phyloP scores from a whole-genome alignment of 768 basidiomycete genomes.

The Mycena floridula region DNA sequence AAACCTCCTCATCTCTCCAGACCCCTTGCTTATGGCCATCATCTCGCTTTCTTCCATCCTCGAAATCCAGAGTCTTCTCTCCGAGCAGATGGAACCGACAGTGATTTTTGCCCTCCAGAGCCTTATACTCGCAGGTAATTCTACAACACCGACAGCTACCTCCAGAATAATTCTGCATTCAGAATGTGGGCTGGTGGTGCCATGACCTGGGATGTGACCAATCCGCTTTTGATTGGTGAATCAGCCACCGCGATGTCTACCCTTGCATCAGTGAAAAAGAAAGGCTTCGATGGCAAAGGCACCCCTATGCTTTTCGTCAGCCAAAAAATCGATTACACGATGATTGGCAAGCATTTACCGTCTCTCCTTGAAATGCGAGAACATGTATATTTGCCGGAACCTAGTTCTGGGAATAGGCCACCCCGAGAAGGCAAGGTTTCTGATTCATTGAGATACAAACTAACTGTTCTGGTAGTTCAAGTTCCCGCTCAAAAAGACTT shows the following conservation, averaged over 20 bases:
- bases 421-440: constrained; percentile 38
- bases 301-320: constrained; percentile 74
- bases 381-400: constrained; percentile 55
- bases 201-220: constrained; percentile 50
- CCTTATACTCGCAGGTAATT: constrained; percentile 68
- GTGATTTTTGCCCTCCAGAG: constrained; percentile 63
- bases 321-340: constrained; percentile 49
- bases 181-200: constrained; percentile 81
- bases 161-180: too few species aligned
- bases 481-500: constrained; percentile 49
- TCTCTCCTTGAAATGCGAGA: constrained; percentile 58
- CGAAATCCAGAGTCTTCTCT: constrained; percentile 50
- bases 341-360: constrained; percentile 34
- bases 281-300: constrained; percentile 55
- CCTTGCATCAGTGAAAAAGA: constrained; percentile 50
- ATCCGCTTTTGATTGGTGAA: constrained; percentile 48
- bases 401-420: constrained; percentile 21
- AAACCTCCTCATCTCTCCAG: constrained; percentile 32
- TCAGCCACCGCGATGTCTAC: constrained; percentile 41
- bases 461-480: too few species aligned
- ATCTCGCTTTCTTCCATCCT: constrained; percentile 71
- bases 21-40: constrained; percentile 56
- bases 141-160: too few species aligned
- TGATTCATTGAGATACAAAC: too few species aligned
- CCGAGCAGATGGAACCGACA: constrained; percentile 66